Evolutionary conservation across 1,139 yeast genomes (phyloP).

Genomic region (Hemisphaericaspora lyxosophila): DNA sequence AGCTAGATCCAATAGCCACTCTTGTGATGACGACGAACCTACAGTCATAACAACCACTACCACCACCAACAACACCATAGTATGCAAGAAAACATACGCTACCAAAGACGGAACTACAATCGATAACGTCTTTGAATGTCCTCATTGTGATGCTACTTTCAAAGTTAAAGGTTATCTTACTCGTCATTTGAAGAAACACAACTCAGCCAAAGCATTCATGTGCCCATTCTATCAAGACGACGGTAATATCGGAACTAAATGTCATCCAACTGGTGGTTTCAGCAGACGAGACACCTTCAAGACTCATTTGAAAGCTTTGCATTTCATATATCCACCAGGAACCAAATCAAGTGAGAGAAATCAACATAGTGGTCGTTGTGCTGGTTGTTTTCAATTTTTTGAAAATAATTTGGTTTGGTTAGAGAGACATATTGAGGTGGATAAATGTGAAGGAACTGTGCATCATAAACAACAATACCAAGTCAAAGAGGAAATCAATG

Average conservation of each 20-base stretch:
- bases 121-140: constrained; percentile 27
- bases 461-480: constrained; percentile 3
- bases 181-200: constrained; percentile 56
- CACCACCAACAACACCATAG: constrained; percentile 15
- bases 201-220: constrained; percentile 47
- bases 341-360: constrained; percentile 49
- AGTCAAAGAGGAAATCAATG: constrained; percentile 2
- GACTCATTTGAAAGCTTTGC: constrained; percentile 57
- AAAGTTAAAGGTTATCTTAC: constrained; percentile 59
- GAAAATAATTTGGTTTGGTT: constrained; percentile 51
- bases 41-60: constrained; percentile 13
- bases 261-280: constrained; percentile 62
- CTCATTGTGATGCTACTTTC: constrained; percentile 47
- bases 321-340: constrained; percentile 60
- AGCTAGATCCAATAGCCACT: constrained; percentile 3
- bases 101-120: constrained; percentile 11
- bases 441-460: constrained; percentile 46
- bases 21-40: constrained; percentile 3
- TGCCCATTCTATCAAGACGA: constrained; percentile 53
- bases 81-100: constrained; percentile 14
- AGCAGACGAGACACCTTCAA: constrained; percentile 59
- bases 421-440: constrained; percentile 48
- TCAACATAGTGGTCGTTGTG: constrained; percentile 51
- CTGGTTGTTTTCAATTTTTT: constrained; percentile 54
- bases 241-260: constrained; percentile 39